Evolutionary conservation across 176 grass and related monocot species (phyloP).

Genomic region (Eragrostis nindensis): DNA sequence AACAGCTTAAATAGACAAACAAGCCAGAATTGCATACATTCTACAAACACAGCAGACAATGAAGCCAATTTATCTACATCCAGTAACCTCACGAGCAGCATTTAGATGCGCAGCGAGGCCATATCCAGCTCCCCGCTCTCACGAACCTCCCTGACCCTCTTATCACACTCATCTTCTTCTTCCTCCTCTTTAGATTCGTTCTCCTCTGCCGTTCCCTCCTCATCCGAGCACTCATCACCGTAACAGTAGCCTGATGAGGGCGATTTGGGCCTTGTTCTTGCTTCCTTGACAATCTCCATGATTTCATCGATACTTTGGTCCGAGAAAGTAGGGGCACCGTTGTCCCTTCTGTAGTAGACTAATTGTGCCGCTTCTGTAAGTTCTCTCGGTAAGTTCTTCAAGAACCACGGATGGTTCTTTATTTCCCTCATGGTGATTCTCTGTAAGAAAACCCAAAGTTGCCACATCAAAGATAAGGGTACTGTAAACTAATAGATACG

Average conservation of each 20-base stretch:
- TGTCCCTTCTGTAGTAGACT: slow-evolving; percentile 49
- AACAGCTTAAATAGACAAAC: slow-evolving; percentile 1
- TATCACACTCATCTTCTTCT: slow-evolving; percentile 65
- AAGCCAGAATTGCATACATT: slow-evolving; percentile 32
- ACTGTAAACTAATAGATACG: not conserved
- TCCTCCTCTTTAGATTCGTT: slow-evolving; percentile 27
- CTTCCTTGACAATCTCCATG: slow-evolving; percentile 55
- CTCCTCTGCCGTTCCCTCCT: slow-evolving; percentile 43
- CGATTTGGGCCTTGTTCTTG: slow-evolving; percentile 40
- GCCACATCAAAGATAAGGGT: not conserved
- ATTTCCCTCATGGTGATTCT: slow-evolving; percentile 72
- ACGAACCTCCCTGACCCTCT: slow-evolving; percentile 48
- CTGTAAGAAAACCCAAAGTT: slow-evolving; percentile 30
- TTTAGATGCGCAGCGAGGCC: slow-evolving; percentile 44
- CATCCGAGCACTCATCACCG: slow-evolving; percentile 36
- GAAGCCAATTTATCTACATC: slow-evolving; percentile 44
- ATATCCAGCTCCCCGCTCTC: slow-evolving; percentile 51
- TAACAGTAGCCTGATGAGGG: slow-evolving; percentile 29
- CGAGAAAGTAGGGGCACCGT: slow-evolving; percentile 40
- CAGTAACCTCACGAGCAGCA: not conserved
- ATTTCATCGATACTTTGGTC: slow-evolving; percentile 54
- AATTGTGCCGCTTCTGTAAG: slow-evolving; percentile 53
- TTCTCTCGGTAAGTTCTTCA: slow-evolving; percentile 71
- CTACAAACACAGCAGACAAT: slow-evolving; percentile 24
- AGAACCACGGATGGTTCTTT: slow-evolving; percentile 73